These are phyloP conservation scores for Gyromitra esculenta DNA, from an alignment of 2,329 filamentous ascomycete genomes.

Conservation along the genomic window DNA sequence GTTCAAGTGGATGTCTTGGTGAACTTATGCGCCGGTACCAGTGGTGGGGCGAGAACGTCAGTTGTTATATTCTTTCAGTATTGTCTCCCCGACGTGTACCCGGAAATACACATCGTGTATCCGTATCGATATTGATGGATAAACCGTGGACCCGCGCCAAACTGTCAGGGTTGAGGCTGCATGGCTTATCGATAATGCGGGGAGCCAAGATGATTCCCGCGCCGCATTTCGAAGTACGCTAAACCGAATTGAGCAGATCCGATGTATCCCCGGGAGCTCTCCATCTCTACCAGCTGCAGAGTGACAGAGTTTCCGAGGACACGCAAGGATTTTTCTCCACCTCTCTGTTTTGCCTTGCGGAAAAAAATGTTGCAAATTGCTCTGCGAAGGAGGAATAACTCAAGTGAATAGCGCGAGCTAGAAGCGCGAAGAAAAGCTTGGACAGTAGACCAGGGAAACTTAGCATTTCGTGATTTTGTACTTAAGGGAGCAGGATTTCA, in stretches of 20 bases:
- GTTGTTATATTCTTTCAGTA: conserved; percentile 7
- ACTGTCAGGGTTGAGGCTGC: conserved; percentile 26
- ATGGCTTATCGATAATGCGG: conserved; percentile 40
- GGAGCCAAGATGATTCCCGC: conserved; percentile 14
- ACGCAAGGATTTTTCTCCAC: background rate
- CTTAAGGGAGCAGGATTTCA: conserved; percentile 16
- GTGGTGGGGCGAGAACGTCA: background rate
- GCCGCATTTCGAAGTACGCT: conserved; percentile 9
- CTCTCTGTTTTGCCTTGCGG: conserved; percentile 1
- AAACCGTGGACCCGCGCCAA: conserved; percentile 13
- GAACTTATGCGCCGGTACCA: background rate
- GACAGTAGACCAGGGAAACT: background rate
- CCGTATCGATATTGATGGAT: background rate
- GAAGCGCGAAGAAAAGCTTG: background rate
- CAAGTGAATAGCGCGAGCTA: background rate
- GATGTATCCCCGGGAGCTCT: conserved; percentile 44
- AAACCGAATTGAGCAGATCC: conserved; percentile 29
- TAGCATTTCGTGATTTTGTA: conserved; percentile 26
- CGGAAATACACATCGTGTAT: background rate
- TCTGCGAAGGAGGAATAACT: background rate
- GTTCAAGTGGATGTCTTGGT: background rate
- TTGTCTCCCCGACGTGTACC: conserved; percentile 40
- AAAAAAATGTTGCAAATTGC: background rate
- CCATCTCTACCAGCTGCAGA: background rate
- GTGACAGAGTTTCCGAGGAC: background rate